Evolutionary conservation across 305 asterid genomes (phyloP).

Genomic region (Fraxinus ornus): DNA sequence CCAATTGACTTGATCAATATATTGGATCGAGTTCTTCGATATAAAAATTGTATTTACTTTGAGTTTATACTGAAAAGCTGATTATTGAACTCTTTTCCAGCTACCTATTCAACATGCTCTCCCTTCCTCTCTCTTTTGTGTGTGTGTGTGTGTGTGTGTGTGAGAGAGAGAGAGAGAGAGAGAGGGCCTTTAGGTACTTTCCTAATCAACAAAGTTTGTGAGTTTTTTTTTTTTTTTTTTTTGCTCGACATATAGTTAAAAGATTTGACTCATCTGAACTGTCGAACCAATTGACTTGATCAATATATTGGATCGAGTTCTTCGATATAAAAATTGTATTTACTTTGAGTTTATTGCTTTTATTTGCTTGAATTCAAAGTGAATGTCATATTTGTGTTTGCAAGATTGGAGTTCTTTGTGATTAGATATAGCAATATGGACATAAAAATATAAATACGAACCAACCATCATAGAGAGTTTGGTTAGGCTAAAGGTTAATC

Average conservation of each 20-base stretch:
- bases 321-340: background rate
- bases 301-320: background rate
- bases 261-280: background rate
- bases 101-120: constrained; percentile 15
- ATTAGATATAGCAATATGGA: background rate
- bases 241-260: background rate
- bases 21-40: background rate
- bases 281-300: background rate
- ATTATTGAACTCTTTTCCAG: constrained; percentile 17
- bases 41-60: background rate
- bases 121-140: background rate
- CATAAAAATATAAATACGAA: background rate
- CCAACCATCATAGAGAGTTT: background rate
- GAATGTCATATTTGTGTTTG: background rate
- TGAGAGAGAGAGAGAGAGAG: background rate
- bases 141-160: background rate
- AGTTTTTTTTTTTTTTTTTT: background rate
- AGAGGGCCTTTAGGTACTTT: background rate
- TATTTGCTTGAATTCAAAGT: background rate
- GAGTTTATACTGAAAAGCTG: constrained; percentile 36
- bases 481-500: background rate
- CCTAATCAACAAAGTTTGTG: background rate
- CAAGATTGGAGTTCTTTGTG: background rate
- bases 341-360: background rate
- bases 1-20: background rate